Base-by-base conservation (phyloP, 768 basidiomycete genomes). In the Tulasnella sp. region DNA sequence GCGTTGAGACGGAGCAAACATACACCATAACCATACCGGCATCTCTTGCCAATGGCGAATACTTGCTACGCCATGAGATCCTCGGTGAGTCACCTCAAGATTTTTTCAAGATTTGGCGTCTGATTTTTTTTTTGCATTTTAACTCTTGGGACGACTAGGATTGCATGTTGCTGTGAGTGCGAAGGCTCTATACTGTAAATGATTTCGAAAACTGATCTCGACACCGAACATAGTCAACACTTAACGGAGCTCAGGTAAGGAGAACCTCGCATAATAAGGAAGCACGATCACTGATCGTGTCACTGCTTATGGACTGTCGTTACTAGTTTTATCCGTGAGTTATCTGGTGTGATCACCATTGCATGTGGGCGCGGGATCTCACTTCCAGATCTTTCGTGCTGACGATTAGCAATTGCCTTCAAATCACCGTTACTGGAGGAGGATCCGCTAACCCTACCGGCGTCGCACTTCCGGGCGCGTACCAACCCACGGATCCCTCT, bases 391-490 rank as follows among this genome's bases (percentile, higher is more conserved):
- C 17, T 22, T 12, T 52, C 9, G 7, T 7, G 7, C 10, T 31
- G 22, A 49, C 48, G 10, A 22, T 29, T 19, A 19, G 45, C n/a
- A 48, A 52, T 11, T 56, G 54, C 43, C 38, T 44, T 30, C 45
- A 43, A 43, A 48, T 56, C 43, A 48, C 38, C 9, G 11, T 56
- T 15, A 56, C 41, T 15, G 54, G 54, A 24, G 45, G 54, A 4
- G 54, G 54, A 12, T n/a, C 17, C 38, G 45, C 54, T 7, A 43
- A 22, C 54, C 57, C 57, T 10, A 50, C 57, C 19, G 57, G 57
- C 41, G 25, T 59, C 41, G 57, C 57, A 12, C 45, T 59, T 21
- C 57, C 57, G 2, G 57, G 57, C 46, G 57, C 57, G 8, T 59
- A 59, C 57, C 19, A 59, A 19, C 17, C 48, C 4, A 30, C 30